Percentiles rank a stretch among this genome's conserved stretches.
These are phyloP conservation scores for Verticillium nonalfalfae DNA, from an alignment of 2,329 filamentous ascomycete genomes.

Conservation along the genomic window DNA sequence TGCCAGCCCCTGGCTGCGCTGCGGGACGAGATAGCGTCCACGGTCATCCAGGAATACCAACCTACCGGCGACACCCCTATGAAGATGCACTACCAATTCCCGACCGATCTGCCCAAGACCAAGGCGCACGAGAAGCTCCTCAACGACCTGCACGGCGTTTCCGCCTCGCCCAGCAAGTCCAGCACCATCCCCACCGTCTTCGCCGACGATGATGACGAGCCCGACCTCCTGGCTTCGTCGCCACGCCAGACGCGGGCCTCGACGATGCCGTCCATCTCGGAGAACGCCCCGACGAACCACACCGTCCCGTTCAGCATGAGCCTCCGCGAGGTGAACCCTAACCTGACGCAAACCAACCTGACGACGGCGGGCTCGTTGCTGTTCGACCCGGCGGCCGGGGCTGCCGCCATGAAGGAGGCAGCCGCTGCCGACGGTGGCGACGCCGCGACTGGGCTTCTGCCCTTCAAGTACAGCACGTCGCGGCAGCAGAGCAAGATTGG, in stretches of 20 bases:
- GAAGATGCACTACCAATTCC: slow-evolving; percentile 75
- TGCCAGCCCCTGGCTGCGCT: slow-evolving; percentile 66
- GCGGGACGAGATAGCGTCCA: slow-evolving; percentile 58
- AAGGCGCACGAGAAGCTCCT: slow-evolving; percentile 37
- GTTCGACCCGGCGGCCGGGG: slow-evolving; percentile 37
- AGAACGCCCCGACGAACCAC: background rate
- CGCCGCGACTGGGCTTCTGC: slow-evolving; percentile 35
- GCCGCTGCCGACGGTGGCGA: slow-evolving; percentile 11
- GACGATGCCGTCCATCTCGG: slow-evolving; percentile 10
- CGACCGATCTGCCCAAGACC: slow-evolving; percentile 72
- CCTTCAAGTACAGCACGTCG: slow-evolving; percentile 32
- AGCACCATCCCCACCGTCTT: slow-evolving; percentile 25
- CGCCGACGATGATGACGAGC: slow-evolving; percentile 27
- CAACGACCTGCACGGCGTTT: slow-evolving; percentile 29
- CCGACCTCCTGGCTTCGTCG: background rate
- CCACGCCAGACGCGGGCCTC: slow-evolving; percentile 5
- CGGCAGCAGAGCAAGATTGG: slow-evolving; percentile 8
- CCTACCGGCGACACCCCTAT: slow-evolving; percentile 83
- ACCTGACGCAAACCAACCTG: slow-evolving; percentile 29
- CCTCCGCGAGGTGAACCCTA: slow-evolving; percentile 49
- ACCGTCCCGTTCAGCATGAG: slow-evolving; percentile 32
- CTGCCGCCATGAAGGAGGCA: background rate
- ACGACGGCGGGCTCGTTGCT: slow-evolving; percentile 24
- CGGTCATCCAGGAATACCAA: slow-evolving; percentile 69
- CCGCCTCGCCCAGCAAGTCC: slow-evolving; percentile 16